Evolutionary conservation across 202 grass and related monocot genomes (phyloP).

Genomic region (Dendrocalamus latiflorus): DNA sequence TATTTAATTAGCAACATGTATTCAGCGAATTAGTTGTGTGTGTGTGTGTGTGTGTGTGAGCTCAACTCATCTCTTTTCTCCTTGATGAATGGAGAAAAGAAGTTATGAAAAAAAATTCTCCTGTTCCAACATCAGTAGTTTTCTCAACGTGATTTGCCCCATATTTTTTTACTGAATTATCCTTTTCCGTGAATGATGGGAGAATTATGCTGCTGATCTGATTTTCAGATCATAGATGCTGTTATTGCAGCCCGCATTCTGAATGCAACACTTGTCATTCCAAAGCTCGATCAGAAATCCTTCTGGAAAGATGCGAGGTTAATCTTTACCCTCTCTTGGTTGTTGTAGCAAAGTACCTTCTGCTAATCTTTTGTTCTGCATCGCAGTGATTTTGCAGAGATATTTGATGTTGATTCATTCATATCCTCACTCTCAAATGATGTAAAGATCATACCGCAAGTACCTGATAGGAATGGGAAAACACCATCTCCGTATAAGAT

Average conservation of each 20-base stretch:
- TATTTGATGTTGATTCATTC: conserved; percentile 91
- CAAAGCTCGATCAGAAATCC: conserved; percentile 79
- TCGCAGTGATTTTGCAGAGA: conserved; percentile 76
- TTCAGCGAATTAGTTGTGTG: background rate
- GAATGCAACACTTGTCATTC: conserved; percentile 88
- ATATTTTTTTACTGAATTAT: background rate
- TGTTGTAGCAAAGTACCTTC: background rate
- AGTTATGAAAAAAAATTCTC: background rate
- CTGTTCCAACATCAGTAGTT: background rate
- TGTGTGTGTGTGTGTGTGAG: background rate
- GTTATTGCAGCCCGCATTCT: conserved; percentile 84
- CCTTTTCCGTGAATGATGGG: background rate
- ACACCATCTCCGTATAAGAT: conserved; percentile 58
- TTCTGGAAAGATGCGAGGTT: conserved; percentile 97
- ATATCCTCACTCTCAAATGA: conserved; percentile 74
- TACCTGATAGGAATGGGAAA: conserved; percentile 65
- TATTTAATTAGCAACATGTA: background rate
- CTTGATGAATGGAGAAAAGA: background rate
- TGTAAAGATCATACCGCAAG: conserved; percentile 68
- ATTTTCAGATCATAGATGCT: conserved; percentile 93
- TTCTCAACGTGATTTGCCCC: background rate
- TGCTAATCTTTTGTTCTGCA: conserved; percentile 12
- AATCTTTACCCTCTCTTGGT: conserved; percentile 18
- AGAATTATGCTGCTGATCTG: conserved; percentile 10
- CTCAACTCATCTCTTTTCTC: background rate